A percentile compares a stretch with the other conserved stretches of the same genome.
Evolutionary conservation across 1,139 yeast species (phyloP).

Genomic region (Hyphopichia pseudoburtonii): DNA sequence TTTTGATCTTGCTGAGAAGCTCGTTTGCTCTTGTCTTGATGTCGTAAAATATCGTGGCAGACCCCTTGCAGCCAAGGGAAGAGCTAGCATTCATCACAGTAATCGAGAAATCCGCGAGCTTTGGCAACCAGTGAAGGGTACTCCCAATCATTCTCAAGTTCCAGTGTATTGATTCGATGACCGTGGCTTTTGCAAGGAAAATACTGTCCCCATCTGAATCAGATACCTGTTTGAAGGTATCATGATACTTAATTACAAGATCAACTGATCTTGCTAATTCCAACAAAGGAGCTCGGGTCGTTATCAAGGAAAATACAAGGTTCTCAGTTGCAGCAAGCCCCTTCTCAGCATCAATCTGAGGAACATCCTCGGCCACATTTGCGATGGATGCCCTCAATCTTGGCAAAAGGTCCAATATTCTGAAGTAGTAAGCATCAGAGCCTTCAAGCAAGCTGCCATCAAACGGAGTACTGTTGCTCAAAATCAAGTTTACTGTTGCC

Average conservation of each 20-base stretch:
- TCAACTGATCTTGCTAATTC: conserved; percentile 24
- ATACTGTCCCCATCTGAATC: conserved; percentile 10
- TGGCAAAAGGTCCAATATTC: conserved; percentile 77
- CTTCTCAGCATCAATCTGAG: conserved; percentile 69
- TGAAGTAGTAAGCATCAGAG: conserved; percentile 62
- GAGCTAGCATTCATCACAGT: conserved; percentile 23
- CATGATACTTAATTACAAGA: conserved; percentile 11
- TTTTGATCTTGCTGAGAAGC: conserved; percentile 11
- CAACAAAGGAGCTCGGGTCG: conserved; percentile 48
- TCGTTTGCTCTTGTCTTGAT: conserved; percentile 19
- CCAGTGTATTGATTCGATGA: conserved; percentile 15
- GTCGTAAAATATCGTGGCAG: conserved; percentile 17
- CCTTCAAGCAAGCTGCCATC: conserved; percentile 36
- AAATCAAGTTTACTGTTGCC: conserved; percentile 58
- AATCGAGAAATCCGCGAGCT: conserved; percentile 49
- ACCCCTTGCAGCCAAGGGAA: conserved; percentile 12
- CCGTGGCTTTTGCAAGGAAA: conserved; percentile 16
- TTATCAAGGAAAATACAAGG: conserved; percentile 54
- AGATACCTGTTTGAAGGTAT: conserved; percentile 18
- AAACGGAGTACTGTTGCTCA: conserved; percentile 56
- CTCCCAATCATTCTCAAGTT: conserved; percentile 18
- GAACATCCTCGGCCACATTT: conserved; percentile 69
- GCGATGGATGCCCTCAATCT: conserved; percentile 67
- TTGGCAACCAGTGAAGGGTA: conserved; percentile 44
- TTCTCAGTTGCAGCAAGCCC: conserved; percentile 83